Evolutionary conservation across 2,329 filamentous ascomycete genomes (phyloP), one percentile per base, ranked within the genome.

Genomic region (Talaromyces atroroseus): DNA sequence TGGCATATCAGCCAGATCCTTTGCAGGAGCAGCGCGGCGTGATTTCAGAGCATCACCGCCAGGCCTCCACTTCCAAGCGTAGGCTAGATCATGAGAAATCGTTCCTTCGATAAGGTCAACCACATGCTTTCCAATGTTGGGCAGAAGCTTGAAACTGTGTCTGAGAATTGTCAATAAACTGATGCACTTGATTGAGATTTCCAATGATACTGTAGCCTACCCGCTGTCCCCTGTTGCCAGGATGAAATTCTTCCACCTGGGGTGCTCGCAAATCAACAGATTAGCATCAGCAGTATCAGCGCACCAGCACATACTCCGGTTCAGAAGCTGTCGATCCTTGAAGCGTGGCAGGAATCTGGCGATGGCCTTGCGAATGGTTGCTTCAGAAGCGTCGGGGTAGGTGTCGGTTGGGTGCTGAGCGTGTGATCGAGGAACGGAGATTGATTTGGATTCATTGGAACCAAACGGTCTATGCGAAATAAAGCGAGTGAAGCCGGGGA

Each of bases 401-500:
- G 45, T 47, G 14, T 47, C 45, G 16, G 45, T 47, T 26, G 45
- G 45, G 14, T 47, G 23, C 14, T 47, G 11, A 5, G 45, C 45
- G 45, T 47, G 45, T 21, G 45, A 47, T 47, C 45, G 45, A 6
- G 45, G 45, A 8, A 47, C 45, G 18, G 45, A 47, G 20, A 47
- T 47, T 11, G n/a, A 14, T 29, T 47, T 47, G 20, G 45, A 14
- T 7, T 8, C 14, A 5, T 11, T 2, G 24, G 45, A 11, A 29
- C 45, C 45, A 18, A 16, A 47, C 5, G 45, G 45, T 26, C 29
- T 11, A 29, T 47, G 45, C 45, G 8, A 10, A 11, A 16, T 29
- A 14, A 47, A 47, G 45, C 14, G 24, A 29, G 76, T 77, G 61
- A 81, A 83, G 2, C 80, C 80, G 0, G 80, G 80, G 56, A 82